phyloP scores from a whole-genome alignment of 208 protist species.

The Trypanosoma brucei region DNA sequence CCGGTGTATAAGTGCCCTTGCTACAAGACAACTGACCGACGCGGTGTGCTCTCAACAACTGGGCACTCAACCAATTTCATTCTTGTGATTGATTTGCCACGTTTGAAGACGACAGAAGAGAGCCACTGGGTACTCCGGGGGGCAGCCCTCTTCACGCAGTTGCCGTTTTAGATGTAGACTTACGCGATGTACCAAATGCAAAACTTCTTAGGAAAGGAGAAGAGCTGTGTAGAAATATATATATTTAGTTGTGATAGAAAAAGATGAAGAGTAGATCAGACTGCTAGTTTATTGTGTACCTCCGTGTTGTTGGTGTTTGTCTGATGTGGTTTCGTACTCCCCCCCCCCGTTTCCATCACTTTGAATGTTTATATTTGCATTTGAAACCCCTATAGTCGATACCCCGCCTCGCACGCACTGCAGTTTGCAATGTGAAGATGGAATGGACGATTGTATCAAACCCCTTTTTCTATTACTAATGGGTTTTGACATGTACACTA shows the following conservation, averaged over 20 bases:
- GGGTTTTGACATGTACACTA: too few relatives aligned
- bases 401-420: too few relatives aligned
- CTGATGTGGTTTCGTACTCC: too few relatives aligned
- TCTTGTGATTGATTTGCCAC: constrained; percentile 85
- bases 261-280: background rate
- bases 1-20: constrained; percentile 90
- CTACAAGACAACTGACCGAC: constrained; percentile 94
- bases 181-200: background rate
- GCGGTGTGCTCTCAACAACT: constrained; percentile 94
- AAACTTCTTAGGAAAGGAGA: background rate
- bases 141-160: constrained; percentile 86
- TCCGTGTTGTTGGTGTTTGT: too few relatives aligned
- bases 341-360: too few relatives aligned
- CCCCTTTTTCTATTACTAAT: too few relatives aligned
- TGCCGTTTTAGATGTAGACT: constrained; percentile 64
- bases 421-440: too few relatives aligned
- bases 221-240: background rate
- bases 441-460: too few relatives aligned
- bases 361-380: too few relatives aligned
- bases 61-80: constrained; percentile 98
- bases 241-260: background rate
- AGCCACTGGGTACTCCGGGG: constrained; percentile 92
- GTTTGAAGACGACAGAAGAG: constrained; percentile 46
- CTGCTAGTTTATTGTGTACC: background rate
- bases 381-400: too few relatives aligned